Percentiles rank a stretch among this genome's conserved stretches.
Conservation (phyloP, 768 basidiomycete species). For the Russula ochroleuca region DNA sequence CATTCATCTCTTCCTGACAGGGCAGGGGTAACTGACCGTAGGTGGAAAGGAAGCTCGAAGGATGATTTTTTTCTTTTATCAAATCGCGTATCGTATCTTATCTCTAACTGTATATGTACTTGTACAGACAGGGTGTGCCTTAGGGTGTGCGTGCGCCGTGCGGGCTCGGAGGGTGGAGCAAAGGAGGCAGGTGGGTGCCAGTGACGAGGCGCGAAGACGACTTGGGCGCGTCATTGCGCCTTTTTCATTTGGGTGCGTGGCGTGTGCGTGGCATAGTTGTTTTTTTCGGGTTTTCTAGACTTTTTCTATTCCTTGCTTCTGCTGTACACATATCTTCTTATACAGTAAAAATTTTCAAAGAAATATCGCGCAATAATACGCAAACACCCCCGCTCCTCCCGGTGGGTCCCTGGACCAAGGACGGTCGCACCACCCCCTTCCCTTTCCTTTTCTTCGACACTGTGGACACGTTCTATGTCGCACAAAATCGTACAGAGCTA, state of each 20-base stretch:
- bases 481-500: no score
- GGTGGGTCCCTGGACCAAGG: no score
- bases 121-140: constrained; percentile 3
- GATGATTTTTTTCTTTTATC: background rate
- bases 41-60: no score
- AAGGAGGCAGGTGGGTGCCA: constrained; percentile 15
- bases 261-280: background rate
- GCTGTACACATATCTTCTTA: background rate
- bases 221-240: constrained; percentile 4
- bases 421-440: no score
- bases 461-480: no score
- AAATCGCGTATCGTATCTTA: constrained; percentile 12
- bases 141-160: background rate
- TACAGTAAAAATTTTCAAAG: background rate
- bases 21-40: background rate
- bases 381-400: no score
- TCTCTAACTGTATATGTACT: no score
- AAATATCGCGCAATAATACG: background rate
- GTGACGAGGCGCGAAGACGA: background rate
- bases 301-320: background rate
- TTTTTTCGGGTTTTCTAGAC: background rate
- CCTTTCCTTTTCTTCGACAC: no score
- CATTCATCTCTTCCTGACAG: background rate
- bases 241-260: background rate
- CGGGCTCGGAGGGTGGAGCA: constrained; percentile 9